These are phyloP conservation scores for Penicillium sp. DNA, from an alignment of 2,329 filamentous ascomycete genomes.

Conservation along the genomic window DNA sequence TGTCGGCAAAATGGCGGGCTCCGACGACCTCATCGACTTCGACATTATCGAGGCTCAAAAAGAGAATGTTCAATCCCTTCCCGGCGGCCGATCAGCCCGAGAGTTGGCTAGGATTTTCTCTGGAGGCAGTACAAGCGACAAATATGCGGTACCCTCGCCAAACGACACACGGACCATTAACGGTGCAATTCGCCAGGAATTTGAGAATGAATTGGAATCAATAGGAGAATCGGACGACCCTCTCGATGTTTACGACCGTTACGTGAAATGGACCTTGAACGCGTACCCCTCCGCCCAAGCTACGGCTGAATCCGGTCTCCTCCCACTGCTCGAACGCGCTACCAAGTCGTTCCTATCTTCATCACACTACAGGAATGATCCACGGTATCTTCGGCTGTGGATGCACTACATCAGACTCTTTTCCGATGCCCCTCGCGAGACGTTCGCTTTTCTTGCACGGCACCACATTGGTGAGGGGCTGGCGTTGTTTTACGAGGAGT, in stretches of 20 bases:
- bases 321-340: conserved; percentile 85
- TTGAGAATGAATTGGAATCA: conserved; percentile 77
- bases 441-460: conserved; percentile 86
- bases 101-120: conserved; percentile 79
- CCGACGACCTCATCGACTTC: conserved; percentile 63
- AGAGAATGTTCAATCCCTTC: conserved; percentile 95
- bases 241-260: conserved; percentile 92
- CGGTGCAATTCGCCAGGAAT: conserved; percentile 78
- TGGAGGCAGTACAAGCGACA: conserved; percentile 50
- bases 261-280: conserved; percentile 95
- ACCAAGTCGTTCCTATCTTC: conserved; percentile 88
- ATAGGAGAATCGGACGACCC: conserved; percentile 91
- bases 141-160: conserved; percentile 66
- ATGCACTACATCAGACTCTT: conserved; percentile 92
- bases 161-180: conserved; percentile 76
- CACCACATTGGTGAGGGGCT: conserved; percentile 85
- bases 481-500: conserved; percentile 95
- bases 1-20: conserved; percentile 51
- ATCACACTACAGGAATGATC: conserved; percentile 90
- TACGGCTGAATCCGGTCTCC: conserved; percentile 85
- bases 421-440: conserved; percentile 88
- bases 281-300: conserved; percentile 93
- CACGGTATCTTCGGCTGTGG: conserved; percentile 91
- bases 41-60: conserved; percentile 95
- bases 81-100: conserved; percentile 83